These are phyloP conservation scores for Ruellia speciosa DNA, from an alignment of 305 asterid genomes.

Conservation along the genomic window DNA sequence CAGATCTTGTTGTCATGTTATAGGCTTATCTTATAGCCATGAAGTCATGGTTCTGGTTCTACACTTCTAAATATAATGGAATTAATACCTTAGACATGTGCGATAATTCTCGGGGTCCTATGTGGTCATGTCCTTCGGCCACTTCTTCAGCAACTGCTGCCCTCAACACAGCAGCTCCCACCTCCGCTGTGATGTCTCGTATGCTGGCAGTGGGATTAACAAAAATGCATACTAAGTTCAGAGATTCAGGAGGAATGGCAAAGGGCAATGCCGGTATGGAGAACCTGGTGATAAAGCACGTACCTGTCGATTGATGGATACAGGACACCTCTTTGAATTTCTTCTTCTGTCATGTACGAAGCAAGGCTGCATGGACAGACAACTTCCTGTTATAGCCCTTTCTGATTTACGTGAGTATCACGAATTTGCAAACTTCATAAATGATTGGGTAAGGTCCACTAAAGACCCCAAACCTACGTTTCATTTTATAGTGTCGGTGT, in stretches of 20 bases:
- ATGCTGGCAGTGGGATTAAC: constrained; percentile 40
- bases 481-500: too few relatives aligned
- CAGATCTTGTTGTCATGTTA: too few relatives aligned
- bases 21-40: too few relatives aligned
- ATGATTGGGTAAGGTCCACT: neutral
- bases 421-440: constrained; percentile 1
- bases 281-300: neutral
- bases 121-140: constrained; percentile 85
- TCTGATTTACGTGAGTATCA: neutral
- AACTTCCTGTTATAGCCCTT: neutral
- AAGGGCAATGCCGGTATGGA: too few relatives aligned
- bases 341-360: constrained; percentile 81
- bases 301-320: constrained; percentile 90
- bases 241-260: too few relatives aligned
- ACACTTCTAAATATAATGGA: neutral
- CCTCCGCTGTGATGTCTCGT: constrained; percentile 86
- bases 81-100: constrained; percentile 67
- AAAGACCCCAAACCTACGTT: neutral
- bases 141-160: constrained; percentile 72
- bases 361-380: constrained; percentile 70
- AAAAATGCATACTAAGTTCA: neutral
- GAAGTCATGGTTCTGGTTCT: too few relatives aligned
- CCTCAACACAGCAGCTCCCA: constrained; percentile 84
- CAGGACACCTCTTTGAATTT: constrained; percentile 65
- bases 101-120: constrained; percentile 65